Conservation (phyloP, 306 rosid species). For the Cucurbita moschata region DNA sequence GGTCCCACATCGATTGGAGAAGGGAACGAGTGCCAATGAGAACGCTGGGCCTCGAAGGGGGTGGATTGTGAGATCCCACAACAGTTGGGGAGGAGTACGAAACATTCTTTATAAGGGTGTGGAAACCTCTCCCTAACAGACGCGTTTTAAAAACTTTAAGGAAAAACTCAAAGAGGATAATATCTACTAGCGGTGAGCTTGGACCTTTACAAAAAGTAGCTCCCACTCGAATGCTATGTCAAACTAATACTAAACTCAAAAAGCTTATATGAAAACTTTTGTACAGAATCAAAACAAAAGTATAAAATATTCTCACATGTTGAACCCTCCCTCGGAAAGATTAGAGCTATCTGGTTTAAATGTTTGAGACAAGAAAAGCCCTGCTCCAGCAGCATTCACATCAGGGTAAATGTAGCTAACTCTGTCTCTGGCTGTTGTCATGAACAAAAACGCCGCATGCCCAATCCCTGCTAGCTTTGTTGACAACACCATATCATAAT, state of each 20-base stretch:
- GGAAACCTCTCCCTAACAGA: no score
- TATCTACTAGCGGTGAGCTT: no score
- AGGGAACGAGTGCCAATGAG: no score
- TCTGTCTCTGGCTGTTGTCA: constrained; percentile 79
- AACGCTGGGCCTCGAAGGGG: no score
- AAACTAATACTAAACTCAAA: not conserved
- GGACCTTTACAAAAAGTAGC: no score
- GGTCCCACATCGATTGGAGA: no score
- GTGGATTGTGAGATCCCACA: no score
- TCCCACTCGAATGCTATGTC: not conserved
- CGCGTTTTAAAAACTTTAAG: no score
- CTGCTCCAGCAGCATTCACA: constrained; percentile 92
- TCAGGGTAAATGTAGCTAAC: constrained; percentile 80
- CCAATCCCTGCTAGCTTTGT: constrained; percentile 84
- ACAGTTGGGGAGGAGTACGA: no score
- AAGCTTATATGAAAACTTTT: not conserved
- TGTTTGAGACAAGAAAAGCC: constrained; percentile 59
- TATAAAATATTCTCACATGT: constrained; percentile 41
- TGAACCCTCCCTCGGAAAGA: constrained; percentile 79
- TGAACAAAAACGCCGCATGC: constrained; percentile 66
- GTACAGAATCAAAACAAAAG: not conserved
- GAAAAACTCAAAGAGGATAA: no score
- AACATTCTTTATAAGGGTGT: no score
- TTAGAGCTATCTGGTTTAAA: constrained; percentile 41
- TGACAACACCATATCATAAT: constrained; percentile 85